Evolutionary conservation across 2,329 filamentous ascomycete species (phyloP), one percentile per base, ranked within the genome.

Genomic region (Fusarium temperatum): DNA sequence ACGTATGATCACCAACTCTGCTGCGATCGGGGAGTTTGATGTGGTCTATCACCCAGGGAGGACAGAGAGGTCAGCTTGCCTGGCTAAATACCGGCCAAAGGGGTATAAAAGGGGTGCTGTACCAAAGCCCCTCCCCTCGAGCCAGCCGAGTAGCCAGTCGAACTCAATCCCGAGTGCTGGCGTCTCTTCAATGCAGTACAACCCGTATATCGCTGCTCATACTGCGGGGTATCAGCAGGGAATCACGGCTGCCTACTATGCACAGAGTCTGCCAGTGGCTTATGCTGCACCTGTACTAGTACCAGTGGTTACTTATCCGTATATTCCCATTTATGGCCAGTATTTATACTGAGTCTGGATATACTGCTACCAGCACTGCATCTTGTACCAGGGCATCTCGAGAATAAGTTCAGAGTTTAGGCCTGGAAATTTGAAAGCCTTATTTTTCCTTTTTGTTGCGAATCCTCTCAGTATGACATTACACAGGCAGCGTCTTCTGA

Each of bases 71-170:
- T 35, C 17, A 2, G 60, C 48, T 26, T 24, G 28, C 2, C 32
- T 60, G 15, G 70, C 70, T 1, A 61, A 48, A 5, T 72, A 72
- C 32, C 58, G 70, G 5, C 58, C 68, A n/a, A 72, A 26, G 35
- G 63, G 68, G n/a, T 57, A 72, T 22, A 10, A 22, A 11, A 64
- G 44, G 17, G 62, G 54, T 5, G 65, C 45, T n/a, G n/a, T 61
- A 26, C 42, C 41, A 14, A 57, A 51, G 28, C 65, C 32, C 13
- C 38, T 38, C 9, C 65, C 65, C 6, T 13, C 42, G 9, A n/a
- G 55, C 22, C n/a, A 22, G 41, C 11, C n/a, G 17, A 58, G n/a
- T 20, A 58, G 55, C 12, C n/a, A 32, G 24, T 9, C 55, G 6
- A 32, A 15, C 4, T 48, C 55, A 11, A 48, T 15, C 6, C 13